Base-by-base conservation (phyloP, 345 rosid species). In the Murraya paniculata region DNA sequence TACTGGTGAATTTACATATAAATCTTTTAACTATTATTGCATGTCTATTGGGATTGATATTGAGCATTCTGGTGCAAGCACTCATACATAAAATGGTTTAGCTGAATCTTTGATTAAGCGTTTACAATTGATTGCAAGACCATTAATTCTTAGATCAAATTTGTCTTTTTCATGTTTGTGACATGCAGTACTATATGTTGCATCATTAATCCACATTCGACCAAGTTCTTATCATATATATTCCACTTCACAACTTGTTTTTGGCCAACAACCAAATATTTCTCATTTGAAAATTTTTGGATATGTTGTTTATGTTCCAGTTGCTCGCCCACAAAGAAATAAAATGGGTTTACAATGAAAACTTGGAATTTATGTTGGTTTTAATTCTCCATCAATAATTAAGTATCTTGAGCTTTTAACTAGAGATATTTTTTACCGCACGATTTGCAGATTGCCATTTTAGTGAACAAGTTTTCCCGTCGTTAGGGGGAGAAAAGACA, bases 201-300 rank as follows among this genome's bases (percentile, higher is more conserved):
- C 56, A 50, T 16, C 6, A 50, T 50, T 14, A 50, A 14, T 50
- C 18, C 4, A 1, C 56, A 5, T 50, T 50, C 7, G 2, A 5
- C 56, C 22, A 50, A 50, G 56, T 4, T 50, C 21, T 18, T 16
- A 16, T 50, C 5, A 50, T 16, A 16, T 6, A 50, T 18, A 50
- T 50, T 50, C 0, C 84, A 87, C 35, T 76, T 80, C 87, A 90
- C 85, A 6, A 88, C 90, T 30, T 85, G 2, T 13, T 50, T 50
- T 2, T 41, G 0, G 14, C 14, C 48, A 41, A 41, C 4, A 41
- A 2, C 14, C 48, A 41, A 10, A 41, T 41, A 41, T 2, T 10
- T 41, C 14, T 41, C 14, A 10, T 10, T 41, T 41, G 48, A 41
- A 41, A 10, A 9, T 2, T 41, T 7, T 41, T 41, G 14, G 14